Evolutionary conservation across 2,329 filamentous ascomycete species (phyloP), one percentile per base, ranked within the genome.

Genomic region (Mycosphaerella sp.): DNA sequence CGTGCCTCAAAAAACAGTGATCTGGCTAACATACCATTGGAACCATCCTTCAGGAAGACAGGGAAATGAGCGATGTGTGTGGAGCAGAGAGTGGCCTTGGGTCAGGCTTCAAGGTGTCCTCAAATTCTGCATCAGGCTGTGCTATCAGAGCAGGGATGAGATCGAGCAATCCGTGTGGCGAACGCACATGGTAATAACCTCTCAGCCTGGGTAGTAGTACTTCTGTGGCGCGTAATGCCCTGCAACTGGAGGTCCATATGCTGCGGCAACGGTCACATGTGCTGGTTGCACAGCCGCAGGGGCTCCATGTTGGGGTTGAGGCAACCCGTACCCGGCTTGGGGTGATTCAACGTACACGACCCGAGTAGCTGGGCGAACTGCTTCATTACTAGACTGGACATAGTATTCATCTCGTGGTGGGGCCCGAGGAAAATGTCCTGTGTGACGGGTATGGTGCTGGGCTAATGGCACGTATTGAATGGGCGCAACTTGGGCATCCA

Each of bases 211-310:
- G 32, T 60, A 57, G 37, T 63, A 58, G 50, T 61, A 62, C 30
- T 13, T 12, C 34, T 54, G 51, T 14, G 42, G 41, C 21, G 51
- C 30, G 32, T 43, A 36, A 34, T 42, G 25, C 6, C 21, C 25
- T 14, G 37, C n/a, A 12, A n/a, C 9, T 9, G n/a, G 16, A n/a
- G 44, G 16, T 4, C 36, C 13, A 36, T 50, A 50, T 18, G 16
- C 13, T 10, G 42, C 16, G 30, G 51, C 27, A 10, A 47, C 37
- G 18, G 41, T 47, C 28, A 53, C 34, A 16, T 44, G 59, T n/a
- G 62, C 55, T 36, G 63, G 62, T 52, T 68, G 66, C 4, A 68
- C 59, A 18, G 60, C 58, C 8, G 66, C 65, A n/a, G 64, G 66
- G 17, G 65, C 65, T 28, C 66, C 66, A 49, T 68, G 65, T 2